Evolutionary conservation across 1,139 yeast genomes (phyloP).

Genomic region (Kodamaea derodonti): DNA sequence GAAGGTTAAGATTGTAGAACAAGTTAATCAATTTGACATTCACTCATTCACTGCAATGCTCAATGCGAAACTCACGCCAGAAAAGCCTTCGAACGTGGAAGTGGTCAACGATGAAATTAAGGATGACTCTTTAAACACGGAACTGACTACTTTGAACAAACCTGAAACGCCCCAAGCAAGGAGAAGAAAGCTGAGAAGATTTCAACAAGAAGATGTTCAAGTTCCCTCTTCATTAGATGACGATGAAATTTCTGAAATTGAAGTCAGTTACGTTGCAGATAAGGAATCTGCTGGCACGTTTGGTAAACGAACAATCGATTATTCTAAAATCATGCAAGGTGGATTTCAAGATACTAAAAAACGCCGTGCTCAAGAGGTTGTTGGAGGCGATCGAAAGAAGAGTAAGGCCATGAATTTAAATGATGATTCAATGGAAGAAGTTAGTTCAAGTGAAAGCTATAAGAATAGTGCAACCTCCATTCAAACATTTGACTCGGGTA

Average conservation of each 20-base stretch:
- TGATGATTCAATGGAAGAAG: constrained; percentile 1
- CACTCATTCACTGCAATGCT: constrained; percentile 28
- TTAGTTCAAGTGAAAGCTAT: constrained; percentile 1
- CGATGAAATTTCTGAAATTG: constrained; percentile 9
- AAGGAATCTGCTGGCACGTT: background rate
- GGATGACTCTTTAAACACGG: no score
- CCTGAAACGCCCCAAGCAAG: no score
- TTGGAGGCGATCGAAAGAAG: background rate
- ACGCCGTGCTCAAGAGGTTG: constrained; percentile 1
- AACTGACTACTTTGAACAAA: no score
- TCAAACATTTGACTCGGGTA: constrained; percentile 5
- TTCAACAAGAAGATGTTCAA: constrained; percentile 2
- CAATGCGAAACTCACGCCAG: constrained; percentile 18
- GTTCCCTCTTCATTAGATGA: constrained; percentile 10
- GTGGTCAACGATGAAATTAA: no score
- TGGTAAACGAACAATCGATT: background rate
- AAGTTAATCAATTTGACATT: constrained; percentile 18
- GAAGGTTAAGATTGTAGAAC: constrained; percentile 4
- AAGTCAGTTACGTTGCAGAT: background rate
- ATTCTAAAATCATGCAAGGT: constrained; percentile 9
- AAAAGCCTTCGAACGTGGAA: no score
- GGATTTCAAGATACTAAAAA: constrained; percentile 8
- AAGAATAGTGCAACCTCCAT: constrained; percentile 1
- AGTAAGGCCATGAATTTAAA: background rate
- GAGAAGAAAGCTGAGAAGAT: no score